Evolutionary conservation across 2,329 filamentous ascomycete species (phyloP), one percentile per base, ranked within the genome.

Genomic region (Chrysoporthe deuterocubensis): DNA sequence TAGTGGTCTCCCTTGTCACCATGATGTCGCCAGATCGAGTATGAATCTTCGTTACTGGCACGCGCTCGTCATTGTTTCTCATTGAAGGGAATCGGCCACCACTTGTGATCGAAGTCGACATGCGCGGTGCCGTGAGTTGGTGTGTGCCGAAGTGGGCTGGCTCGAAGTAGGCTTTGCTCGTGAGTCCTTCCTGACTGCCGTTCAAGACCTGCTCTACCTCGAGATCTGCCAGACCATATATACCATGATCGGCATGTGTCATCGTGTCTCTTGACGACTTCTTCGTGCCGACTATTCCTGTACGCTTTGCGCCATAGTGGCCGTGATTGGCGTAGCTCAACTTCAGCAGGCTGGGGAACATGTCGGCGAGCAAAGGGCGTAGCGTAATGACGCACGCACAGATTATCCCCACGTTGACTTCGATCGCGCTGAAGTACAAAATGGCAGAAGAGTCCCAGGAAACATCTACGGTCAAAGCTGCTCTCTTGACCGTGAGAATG

Each of bases 371-470:
- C 32, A 76, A 69, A 3, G 76, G 76, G 11, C 75, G 73, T 2
- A 78, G 69, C 11, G 75, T 73, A 8, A 75, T 75, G 32, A 77
- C 70, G 40, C 73, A 75, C 2, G 75, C 75, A 37, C 73, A 75
- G 2, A 75, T 44, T 16, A 77, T 76, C 34, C 72, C 75, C 32
- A 73, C 73, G 64, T 73, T 74, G 65, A 77, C 70, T 67, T 78
- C 76, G 42, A 75, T 73, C 58, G 75, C 72, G 13, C 75, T 75
- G 73, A 75, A 76, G 57, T 75, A 76, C 1, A 76, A 73, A 0
- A 76, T 74, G 8, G 74, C 71, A 2, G 75, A 72, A 42, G 76
- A 76, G 63, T 76, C 74, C 75, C 76, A 78, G 40, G 74, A 73
- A 1, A 71, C 70, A 67, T 76, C 74, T 4, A 69, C 18, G 4